phyloP scores from a whole-genome alignment of 805 yeast genomes.

The Cyberlindnera veronae region DNA sequence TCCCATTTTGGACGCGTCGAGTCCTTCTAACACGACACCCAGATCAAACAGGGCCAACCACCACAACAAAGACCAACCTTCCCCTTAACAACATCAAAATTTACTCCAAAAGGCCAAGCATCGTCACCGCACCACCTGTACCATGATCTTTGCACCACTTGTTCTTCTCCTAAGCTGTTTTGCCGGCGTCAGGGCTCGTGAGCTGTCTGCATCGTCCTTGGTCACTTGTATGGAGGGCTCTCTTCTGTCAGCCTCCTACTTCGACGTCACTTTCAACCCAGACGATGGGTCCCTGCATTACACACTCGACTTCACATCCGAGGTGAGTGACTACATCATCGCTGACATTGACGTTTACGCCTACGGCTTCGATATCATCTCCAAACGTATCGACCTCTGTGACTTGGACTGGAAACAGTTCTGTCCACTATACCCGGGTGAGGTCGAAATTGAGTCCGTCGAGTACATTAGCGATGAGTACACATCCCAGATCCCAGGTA shows the following conservation, averaged over 20 bases:
- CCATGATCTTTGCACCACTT: too few species aligned
- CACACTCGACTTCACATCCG: conserved; percentile 65
- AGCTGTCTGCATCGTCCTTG: conserved; percentile 63
- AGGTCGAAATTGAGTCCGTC: conserved; percentile 69
- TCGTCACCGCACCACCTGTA: too few species aligned
- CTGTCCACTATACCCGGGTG: conserved; percentile 85
- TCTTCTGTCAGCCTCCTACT: conserved; percentile 65
- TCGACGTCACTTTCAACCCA: conserved; percentile 75
- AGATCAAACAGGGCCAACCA: too few species aligned
- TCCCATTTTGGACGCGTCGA: too few species aligned
- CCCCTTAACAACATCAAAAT: too few species aligned
- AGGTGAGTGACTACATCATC: conserved; percentile 57
- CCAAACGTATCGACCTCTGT: conserved; percentile 61
- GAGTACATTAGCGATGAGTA: conserved; percentile 51
- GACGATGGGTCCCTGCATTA: conserved; percentile 64
- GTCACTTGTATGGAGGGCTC: conserved; percentile 84
- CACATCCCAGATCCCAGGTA: conserved; percentile 66
- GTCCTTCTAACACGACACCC: too few species aligned
- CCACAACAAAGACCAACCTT: too few species aligned
- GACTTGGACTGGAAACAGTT: conserved; percentile 70
- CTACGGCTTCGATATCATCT: conserved; percentile 74
- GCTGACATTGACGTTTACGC: conserved; percentile 79
- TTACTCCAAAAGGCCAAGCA: too few species aligned
- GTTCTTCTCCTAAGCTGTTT: too few species aligned
- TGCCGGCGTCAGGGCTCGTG: conserved; percentile 25